Evolutionary conservation across 768 basidiomycete species (phyloP).

Genomic region (Termitomyces sp.): DNA sequence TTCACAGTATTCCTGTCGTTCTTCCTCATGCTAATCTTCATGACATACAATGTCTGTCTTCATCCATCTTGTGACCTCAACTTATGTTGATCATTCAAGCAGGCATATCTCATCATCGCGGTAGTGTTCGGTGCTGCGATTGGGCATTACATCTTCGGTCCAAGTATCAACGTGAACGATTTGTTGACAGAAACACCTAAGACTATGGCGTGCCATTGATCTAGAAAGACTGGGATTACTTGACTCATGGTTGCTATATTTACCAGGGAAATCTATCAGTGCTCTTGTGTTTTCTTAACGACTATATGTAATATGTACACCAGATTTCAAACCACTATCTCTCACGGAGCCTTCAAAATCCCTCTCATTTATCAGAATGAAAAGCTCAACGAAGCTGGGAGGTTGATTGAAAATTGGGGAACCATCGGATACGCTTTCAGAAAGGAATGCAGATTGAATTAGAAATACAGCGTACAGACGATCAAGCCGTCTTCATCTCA

Average conservation of each 20-base stretch:
- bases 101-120: constrained; percentile 85
- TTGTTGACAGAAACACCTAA: constrained; percentile 45
- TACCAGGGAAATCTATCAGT: not conserved
- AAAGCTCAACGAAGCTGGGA: not conserved
- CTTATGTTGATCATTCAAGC: not conserved
- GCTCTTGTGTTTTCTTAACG: not conserved
- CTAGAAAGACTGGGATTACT: not conserved
- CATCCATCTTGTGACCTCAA: constrained; percentile 4
- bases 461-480: constrained; percentile 16
- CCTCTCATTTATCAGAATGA: too few species aligned
- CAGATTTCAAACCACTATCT: not conserved
- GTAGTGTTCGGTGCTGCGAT: constrained; percentile 78
- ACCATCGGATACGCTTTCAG: not conserved
- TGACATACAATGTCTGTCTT: constrained; percentile 88
- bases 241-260: not conserved
- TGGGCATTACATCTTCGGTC: constrained; percentile 77
- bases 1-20: constrained; percentile 71
- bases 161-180: constrained; percentile 56
- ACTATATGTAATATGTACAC: not conserved
- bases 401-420: not conserved
- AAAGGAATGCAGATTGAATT: constrained; percentile 15
- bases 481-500: constrained; percentile 61
- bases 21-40: constrained; percentile 93
- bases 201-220: constrained; percentile 77
- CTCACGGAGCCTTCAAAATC: not conserved